Conservation (phyloP, 2,329 filamentous ascomycete genomes). For the Exophiala viscosa region DNA sequence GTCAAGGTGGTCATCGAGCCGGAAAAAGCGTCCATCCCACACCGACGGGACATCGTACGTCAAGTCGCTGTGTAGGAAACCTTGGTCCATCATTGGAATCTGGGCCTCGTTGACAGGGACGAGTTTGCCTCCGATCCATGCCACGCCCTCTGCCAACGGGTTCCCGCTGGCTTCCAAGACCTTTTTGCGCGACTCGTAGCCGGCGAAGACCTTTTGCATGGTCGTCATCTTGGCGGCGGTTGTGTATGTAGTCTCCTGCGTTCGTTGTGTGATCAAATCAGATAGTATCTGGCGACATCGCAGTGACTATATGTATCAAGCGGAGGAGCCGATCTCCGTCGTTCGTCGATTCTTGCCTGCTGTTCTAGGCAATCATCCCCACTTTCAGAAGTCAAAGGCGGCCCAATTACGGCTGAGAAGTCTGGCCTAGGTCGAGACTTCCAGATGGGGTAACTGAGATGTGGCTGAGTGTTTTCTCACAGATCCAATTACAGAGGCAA, state of each 20-base stretch:
- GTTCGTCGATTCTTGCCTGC: neutral
- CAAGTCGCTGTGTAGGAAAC: conserved; percentile 51
- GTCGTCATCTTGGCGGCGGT: conserved; percentile 36
- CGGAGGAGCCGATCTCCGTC: neutral
- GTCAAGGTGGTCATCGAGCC: conserved; percentile 48
- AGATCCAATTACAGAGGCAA: too few relatives aligned
- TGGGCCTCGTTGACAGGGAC: conserved; percentile 45
- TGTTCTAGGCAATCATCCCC: neutral
- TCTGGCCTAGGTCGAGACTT: neutral
- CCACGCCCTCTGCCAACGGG: conserved; percentile 44
- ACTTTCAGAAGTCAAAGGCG: neutral
- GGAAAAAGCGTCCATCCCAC: conserved; percentile 53
- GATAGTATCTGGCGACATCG: neutral
- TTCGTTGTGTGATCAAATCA: neutral
- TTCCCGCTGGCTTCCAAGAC: conserved; percentile 36
- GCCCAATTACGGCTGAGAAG: neutral
- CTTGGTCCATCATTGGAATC: conserved; percentile 51
- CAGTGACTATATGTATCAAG: neutral
- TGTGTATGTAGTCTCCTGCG: neutral
- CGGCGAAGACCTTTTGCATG: conserved; percentile 44
- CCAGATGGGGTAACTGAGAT: neutral
- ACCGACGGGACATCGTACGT: conserved; percentile 53
- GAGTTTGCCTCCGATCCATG: conserved; percentile 46
- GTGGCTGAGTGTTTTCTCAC: too few relatives aligned
- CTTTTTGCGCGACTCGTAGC: conserved; percentile 34